Base-by-base conservation (phyloP, 495 filamentous ascomycete genomes). In the Aspergillus coremiiformis region DNA sequence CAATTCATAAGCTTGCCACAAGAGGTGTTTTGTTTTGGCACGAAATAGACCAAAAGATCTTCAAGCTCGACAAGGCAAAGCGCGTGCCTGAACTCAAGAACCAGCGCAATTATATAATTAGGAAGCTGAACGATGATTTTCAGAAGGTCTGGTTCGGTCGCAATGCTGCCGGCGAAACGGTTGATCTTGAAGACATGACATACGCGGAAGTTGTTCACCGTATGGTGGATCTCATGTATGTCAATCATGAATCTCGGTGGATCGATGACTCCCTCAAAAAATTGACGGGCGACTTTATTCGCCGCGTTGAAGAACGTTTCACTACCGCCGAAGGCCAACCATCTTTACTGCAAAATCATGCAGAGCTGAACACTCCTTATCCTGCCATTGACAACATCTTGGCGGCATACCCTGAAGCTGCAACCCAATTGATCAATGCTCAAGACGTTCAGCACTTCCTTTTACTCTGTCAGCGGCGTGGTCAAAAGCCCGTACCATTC, bases 111-210 rank as follows among this genome's bases (percentile, higher is more conserved):
- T 87, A 96, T 66, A 96, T 98, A 69, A 98, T 97, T 73, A 84
- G 87, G 75, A 95, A 95, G 70, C 84, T 98, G 54, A 97, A 98
- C 58, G 89, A 90, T 60, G 92, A 98, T 70, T 98, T 94, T 74
- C 90, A 96, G 58, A 98, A 98, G 73, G 89, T 95, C 1, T 98
- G 93, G 93, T 98, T 98, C 65, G 93, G 92, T 44, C 82, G 87
- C 55, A 96, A 96, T 69, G 78, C 85, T 58, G 78, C 78, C 26
- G 69, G 69, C 9, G 63, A 95, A 69, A 84, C 86, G 6, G 89
- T 95, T 15, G 93, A 97, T 57, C 83, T 98, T 1, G 91, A 96
- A 67, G 93, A 98, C 60, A 96, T 98, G 93, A 97, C 92, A 5
- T 98, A 98, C 51, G 79, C 79, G 33, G 93, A 96, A 68, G 90